Evolutionary conservation across 306 rosid genomes (phyloP), one percentile per base, ranked within the genome.

Genomic region (Dicorynia guianensis): DNA sequence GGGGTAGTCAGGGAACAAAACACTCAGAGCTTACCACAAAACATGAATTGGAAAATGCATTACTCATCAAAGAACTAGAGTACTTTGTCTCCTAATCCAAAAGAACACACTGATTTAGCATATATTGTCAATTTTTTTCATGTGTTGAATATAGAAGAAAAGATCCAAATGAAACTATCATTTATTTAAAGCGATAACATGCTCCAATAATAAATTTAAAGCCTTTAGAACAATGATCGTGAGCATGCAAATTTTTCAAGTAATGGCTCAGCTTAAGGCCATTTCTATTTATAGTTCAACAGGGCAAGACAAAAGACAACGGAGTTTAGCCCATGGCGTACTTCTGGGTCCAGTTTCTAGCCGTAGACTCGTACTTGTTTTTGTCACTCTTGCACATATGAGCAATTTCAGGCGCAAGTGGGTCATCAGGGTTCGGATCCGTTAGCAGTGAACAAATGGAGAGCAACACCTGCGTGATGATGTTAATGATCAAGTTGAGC

Each of bases 291-390:
- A 59, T 39, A 63, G 42, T 55, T 30, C n/a, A 18, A 40, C 8
- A 78, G 60, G 11, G 70, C 42, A 42, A 9, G 54, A 14, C 13
- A 50, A 70, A 44, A 52, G 40, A 68, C 14, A 14, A 30, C 53
- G 33, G 40, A 38, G 63, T 40, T 82, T 74, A 84, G 74, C 87
- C 93, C 97, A 87, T 94, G 71, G 97, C 98, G 76, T 84, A 91
- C 84, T 92, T 94, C 25, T 91, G 95, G 17, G 98, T 94, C 97
- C 97, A 94, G 84, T 90, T 87, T 81, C 95, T 88, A 59, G 98
- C 97, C 11, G 90, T 87, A 12, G 88, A 88, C 80, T 91, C 98
- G 38, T 91, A 94, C 64, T 84, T 94, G 63, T 69, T 15, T 75
- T 80, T 94, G 83, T 94, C 98, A 25, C 43, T 64, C 87, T 88